Percentiles rank a stretch among this genome's conserved stretches.
phyloP scores from a whole-genome alignment of 176 grass and related monocot species.

The Alopecurus myosuroides region DNA sequence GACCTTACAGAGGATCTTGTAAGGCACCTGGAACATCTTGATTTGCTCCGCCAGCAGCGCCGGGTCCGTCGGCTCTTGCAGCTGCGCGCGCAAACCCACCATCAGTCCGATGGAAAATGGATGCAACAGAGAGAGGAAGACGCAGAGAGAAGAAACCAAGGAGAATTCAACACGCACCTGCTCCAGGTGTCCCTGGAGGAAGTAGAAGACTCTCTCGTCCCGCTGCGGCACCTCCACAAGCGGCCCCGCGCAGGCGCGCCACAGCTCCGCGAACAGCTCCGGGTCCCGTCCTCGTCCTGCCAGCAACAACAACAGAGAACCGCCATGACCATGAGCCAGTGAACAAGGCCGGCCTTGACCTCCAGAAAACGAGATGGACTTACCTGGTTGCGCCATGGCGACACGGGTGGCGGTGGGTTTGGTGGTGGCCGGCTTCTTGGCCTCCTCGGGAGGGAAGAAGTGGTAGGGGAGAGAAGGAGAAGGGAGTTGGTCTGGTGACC shows the following conservation, averaged over 20 bases:
- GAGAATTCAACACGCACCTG: conserved; percentile 41
- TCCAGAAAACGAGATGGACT: background rate
- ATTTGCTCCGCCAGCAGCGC: conserved; percentile 46
- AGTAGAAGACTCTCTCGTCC: conserved; percentile 84
- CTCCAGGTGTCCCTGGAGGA: conserved; percentile 97
- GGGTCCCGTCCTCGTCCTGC: conserved; percentile 27
- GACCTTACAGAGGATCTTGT: conserved; percentile 91
- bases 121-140: background rate
- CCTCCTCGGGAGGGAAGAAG: background rate
- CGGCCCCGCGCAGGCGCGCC: conserved; percentile 89
- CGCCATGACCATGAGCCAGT: background rate
- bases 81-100: conserved; percentile 29
- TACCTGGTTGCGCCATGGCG: conserved; percentile 42
- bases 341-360: background rate
- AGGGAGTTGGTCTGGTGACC: conserved; percentile 18
- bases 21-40: conserved; percentile 77
- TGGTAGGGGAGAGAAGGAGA: background rate
- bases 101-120: background rate
- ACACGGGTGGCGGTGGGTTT: conserved; percentile 2
- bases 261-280: conserved; percentile 68
- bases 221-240: conserved; percentile 75
- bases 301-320: background rate
- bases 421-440: background rate
- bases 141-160: background rate
- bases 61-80: conserved; percentile 64